phyloP scores from a whole-genome alignment of 768 basidiomycete genomes.

The Candolleomyces aberdarensis region DNA sequence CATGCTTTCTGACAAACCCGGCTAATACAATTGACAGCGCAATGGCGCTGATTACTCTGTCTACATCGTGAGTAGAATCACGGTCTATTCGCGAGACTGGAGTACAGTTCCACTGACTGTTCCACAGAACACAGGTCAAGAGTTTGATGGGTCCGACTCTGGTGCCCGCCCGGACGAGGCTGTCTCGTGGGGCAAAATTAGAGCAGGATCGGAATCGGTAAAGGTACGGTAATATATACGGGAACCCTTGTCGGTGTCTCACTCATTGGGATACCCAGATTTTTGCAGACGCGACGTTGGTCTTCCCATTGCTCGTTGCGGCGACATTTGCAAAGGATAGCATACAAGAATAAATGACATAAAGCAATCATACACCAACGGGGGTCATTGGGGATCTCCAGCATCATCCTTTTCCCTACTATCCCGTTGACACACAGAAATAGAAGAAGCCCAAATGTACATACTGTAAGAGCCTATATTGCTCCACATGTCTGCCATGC shows the following conservation, averaged over 20 bases:
- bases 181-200: conserved; percentile 97
- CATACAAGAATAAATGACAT: not conserved
- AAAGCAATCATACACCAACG: not conserved
- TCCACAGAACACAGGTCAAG: conserved; percentile 92
- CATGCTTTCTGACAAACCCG: not conserved
- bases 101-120: not conserved
- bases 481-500: too few species aligned
- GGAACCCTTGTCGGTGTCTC: conserved; percentile 20
- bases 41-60: conserved; percentile 98
- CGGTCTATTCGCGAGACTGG: too few species aligned
- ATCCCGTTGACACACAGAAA: too few species aligned
- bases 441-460: too few species aligned
- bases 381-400: too few species aligned
- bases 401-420: too few species aligned
- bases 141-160: conserved; percentile 98
- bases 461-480: too few species aligned
- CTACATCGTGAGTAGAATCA: conserved; percentile 65
- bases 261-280: conserved; percentile 39
- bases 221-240: conserved; percentile 49
- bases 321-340: conserved; percentile 76
- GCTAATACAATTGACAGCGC: conserved; percentile 48
- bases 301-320: conserved; percentile 93
- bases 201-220: conserved; percentile 76
- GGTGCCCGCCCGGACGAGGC: conserved; percentile 97
- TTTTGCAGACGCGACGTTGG: conserved; percentile 95